Conservation (phyloP, 1,139 yeast genomes). For the Debaryomycetaceae sp. region DNA sequence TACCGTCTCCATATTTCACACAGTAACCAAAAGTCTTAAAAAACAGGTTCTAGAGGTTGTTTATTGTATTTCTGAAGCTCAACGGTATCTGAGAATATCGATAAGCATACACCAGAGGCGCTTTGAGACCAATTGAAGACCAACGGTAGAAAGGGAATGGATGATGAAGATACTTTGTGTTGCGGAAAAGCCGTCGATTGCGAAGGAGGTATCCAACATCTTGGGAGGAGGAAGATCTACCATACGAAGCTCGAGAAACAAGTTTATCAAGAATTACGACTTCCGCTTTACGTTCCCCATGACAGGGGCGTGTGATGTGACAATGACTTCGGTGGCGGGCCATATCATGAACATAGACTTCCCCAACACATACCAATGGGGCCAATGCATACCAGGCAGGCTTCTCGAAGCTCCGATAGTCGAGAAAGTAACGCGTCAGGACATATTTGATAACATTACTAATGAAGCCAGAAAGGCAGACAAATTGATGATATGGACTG, state of each 20-base stretch:
- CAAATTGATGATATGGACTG: slow-evolving; percentile 91
- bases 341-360: slow-evolving; percentile 72
- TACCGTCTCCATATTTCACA: no score
- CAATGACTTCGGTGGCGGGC: slow-evolving; percentile 91
- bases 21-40: no score
- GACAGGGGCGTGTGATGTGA: slow-evolving; percentile 67
- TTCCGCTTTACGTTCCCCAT: slow-evolving; percentile 61
- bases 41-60: no score
- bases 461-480: slow-evolving; percentile 60
- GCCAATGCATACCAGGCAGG: slow-evolving; percentile 58
- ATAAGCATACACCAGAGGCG: no score
- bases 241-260: slow-evolving; percentile 49
- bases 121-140: no score
- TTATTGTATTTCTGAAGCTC: no score
- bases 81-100: no score
- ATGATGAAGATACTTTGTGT: slow-evolving; percentile 80
- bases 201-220: slow-evolving; percentile 74
- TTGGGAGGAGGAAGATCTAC: slow-evolving; percentile 68
- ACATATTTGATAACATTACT: slow-evolving; percentile 67
- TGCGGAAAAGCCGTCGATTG: slow-evolving; percentile 96
- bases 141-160: neutral
- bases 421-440: slow-evolving; percentile 37
- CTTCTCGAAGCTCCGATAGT: slow-evolving; percentile 66
- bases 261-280: slow-evolving; percentile 78
- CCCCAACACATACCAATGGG: slow-evolving; percentile 65